These are phyloP conservation scores for Beauveria australis DNA, from an alignment of 2,329 filamentous ascomycete species.

Conservation along the genomic window DNA sequence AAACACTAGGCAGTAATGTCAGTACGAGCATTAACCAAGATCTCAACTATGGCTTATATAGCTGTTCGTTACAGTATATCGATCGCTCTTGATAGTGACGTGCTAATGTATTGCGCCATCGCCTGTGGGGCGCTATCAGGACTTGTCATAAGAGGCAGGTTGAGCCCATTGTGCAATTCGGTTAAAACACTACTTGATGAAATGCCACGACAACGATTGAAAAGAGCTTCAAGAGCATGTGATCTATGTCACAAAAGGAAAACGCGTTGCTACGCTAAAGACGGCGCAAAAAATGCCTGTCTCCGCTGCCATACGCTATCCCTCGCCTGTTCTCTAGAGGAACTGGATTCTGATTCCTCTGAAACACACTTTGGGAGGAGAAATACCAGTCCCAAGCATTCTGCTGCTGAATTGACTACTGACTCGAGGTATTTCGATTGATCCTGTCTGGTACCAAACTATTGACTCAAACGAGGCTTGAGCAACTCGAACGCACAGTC, in stretches of 20 bases:
- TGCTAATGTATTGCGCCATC: not conserved
- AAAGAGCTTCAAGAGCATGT: slow-evolving; percentile 20
- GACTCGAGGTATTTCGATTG: not conserved
- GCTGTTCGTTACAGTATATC: too few species aligned
- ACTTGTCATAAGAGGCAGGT: too few species aligned
- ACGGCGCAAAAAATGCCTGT: slow-evolving; percentile 12
- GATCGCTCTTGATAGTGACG: not conserved
- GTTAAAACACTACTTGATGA: not conserved
- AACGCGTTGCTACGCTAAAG: slow-evolving; percentile 19
- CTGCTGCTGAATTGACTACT: not conserved
- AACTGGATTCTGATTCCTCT: not conserved
- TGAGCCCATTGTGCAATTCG: too few species aligned
- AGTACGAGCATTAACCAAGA: too few species aligned
- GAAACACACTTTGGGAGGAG: too few species aligned
- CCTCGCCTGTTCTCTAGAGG: slow-evolving; percentile 16
- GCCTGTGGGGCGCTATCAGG: not conserved
- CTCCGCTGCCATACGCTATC: slow-evolving; percentile 19
- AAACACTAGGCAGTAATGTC: too few species aligned
- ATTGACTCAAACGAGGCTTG: not conserved
- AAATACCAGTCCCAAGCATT: too few species aligned
- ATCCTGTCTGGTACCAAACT: not conserved
- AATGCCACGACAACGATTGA: slow-evolving; percentile 18
- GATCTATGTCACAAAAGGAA: slow-evolving; percentile 19
- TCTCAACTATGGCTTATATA: too few species aligned
- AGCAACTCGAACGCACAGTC: not conserved